Evolutionary conservation across 305 asterid species (phyloP).

Genomic region (Withania somnifera): DNA sequence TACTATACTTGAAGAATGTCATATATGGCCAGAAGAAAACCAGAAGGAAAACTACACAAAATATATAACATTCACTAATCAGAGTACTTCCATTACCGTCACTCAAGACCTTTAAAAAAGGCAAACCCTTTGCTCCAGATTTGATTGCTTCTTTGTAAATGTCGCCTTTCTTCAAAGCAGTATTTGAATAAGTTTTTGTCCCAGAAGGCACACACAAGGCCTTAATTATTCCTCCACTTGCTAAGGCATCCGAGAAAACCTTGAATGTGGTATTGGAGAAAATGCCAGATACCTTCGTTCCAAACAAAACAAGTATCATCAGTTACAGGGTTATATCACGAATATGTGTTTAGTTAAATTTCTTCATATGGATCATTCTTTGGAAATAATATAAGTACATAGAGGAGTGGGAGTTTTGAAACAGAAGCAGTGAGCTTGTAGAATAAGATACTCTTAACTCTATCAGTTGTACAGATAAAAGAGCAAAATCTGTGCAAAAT

Average conservation of each 20-base stretch:
- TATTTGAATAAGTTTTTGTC: conserved; percentile 64
- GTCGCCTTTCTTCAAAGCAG: conserved; percentile 90
- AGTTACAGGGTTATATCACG: background rate
- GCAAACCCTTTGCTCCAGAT: conserved; percentile 94
- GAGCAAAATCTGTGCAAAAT: background rate
- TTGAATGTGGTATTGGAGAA: conserved; percentile 71
- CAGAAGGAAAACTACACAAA: background rate
- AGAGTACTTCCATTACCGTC: conserved; percentile 39
- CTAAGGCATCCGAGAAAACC: conserved; percentile 71
- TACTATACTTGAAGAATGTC: background rate
- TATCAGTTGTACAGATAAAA: background rate
- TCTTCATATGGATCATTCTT: background rate
- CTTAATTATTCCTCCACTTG: conserved; percentile 52
- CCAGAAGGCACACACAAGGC: conserved; percentile 79
- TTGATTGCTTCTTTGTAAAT: conserved; percentile 67
- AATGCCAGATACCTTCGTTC: conserved; percentile 59
- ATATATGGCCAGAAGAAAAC: background rate
- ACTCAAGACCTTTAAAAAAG: conserved; percentile 72
- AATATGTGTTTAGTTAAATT: background rate
- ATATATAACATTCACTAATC: background rate
- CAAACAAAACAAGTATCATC: conserved; percentile 3
- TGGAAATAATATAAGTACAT: background rate
- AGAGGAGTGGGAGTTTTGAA: background rate
- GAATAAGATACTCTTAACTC: background rate
- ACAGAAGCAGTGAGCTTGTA: background rate